These are phyloP conservation scores for Cymodocea nodosa DNA, from an alignment of 116 monocot genomes.

Conservation along the genomic window DNA sequence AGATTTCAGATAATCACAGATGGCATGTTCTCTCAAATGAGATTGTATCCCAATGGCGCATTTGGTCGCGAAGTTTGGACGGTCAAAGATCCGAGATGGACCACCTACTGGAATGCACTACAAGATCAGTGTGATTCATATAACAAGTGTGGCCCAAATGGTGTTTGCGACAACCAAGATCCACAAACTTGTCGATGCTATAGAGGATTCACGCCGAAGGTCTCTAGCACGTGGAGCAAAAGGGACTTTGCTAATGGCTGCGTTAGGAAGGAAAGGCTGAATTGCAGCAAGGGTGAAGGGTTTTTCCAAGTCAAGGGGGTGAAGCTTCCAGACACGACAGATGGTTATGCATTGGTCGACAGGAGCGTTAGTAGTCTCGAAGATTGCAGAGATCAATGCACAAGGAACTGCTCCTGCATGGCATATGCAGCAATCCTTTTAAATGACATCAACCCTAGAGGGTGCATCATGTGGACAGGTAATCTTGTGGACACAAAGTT, in stretches of 20 bases:
- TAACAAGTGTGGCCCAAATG: no score
- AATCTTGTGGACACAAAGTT: background rate
- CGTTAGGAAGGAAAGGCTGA: background rate
- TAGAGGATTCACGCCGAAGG: background rate
- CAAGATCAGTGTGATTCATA: background rate
- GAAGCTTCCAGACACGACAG: background rate
- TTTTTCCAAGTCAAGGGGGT: background rate
- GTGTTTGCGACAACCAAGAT: no score
- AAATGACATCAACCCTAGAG: background rate
- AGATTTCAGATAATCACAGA: no score
- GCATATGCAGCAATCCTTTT: background rate
- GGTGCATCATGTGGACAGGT: no score
- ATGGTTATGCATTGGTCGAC: background rate
- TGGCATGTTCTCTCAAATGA: no score
- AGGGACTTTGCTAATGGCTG: background rate
- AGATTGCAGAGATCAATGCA: no score
- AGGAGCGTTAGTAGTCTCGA: background rate
- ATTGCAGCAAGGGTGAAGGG: background rate
- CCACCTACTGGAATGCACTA: no score
- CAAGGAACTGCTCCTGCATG: background rate
- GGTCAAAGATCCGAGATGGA: no score
- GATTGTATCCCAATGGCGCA: no score
- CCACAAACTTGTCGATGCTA: background rate
- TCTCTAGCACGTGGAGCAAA: background rate
- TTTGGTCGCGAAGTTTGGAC: no score